Conservation (phyloP, 305 asterid genomes). For the Fraxinus angustifolia region DNA sequence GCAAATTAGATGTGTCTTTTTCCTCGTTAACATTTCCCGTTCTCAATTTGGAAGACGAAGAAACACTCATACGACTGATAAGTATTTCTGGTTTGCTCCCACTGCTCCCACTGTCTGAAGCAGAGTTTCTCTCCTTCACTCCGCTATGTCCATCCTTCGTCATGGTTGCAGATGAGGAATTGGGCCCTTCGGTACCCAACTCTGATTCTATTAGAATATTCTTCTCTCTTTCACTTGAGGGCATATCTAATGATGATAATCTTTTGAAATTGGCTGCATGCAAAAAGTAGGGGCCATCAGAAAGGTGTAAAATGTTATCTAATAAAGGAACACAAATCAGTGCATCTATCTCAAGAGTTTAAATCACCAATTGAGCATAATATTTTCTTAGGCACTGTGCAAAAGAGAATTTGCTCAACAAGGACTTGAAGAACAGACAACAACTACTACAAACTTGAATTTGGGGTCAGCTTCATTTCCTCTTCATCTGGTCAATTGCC, state of each 20-base stretch:
- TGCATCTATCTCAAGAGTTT: conserved; percentile 1
- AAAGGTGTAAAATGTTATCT: conserved; percentile 13
- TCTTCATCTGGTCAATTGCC: background rate
- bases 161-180: conserved; percentile 39
- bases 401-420: background rate
- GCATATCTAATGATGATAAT: conserved; percentile 30
- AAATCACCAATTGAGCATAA: background rate
- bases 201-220: conserved; percentile 34
- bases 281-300: conserved; percentile 5
- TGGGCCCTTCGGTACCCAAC: conserved; percentile 36
- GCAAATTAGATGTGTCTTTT: conserved; percentile 39
- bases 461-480: background rate
- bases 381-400: background rate
- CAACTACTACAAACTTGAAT: background rate
- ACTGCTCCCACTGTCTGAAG: conserved; percentile 37
- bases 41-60: conserved; percentile 50
- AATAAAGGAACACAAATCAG: conserved; percentile 15
- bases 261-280: conserved; percentile 28
- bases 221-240: conserved; percentile 31
- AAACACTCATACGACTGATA: conserved; percentile 33
- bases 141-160: conserved; percentile 36
- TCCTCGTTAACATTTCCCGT: conserved; percentile 36
- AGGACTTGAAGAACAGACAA: background rate
- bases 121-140: conserved; percentile 32
- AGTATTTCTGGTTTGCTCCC: conserved; percentile 33